Evolutionary conservation across 108 stramenopile species (phyloP), one percentile per base, ranked within the genome.

Genomic region (Seminavis robusta): DNA sequence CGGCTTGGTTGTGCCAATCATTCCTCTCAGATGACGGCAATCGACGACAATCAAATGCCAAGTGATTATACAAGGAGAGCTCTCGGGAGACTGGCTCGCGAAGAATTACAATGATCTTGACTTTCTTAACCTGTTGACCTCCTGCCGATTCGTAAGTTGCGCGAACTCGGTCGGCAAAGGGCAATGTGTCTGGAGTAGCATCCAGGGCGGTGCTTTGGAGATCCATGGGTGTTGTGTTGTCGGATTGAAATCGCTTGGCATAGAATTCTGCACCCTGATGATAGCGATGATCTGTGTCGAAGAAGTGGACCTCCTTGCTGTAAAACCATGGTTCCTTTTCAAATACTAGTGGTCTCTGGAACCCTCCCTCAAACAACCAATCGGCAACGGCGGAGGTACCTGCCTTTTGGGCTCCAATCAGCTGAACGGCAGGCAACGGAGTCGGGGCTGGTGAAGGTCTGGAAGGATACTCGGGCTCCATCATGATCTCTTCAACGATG

Each of bases 401-500:
- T 34, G 64, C 63, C 41, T 72, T 65, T 52, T 72, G 74, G 5
- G 69, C 69, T 8, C 74, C 74, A 47, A 71, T 56, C 21, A 76
- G 21, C 13, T 52, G 23, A 36, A 76, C 56, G 10, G 28, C 7
- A 11, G 48, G 48, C 48, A 49, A 28, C 19, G 13, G 44, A 10
- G 19, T 19, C 44, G 17, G 15, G 36, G 36, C n/a, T n/a, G n/a
- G n/a, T n/a, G n/a, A n/a, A n/a, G n/a, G n/a, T n/a, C n/a, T n/a
- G n/a, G n/a, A n/a, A n/a, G n/a, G n/a, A n/a, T n/a, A n/a, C n/a
- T n/a, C n/a, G n/a, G n/a, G n/a, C n/a, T n/a, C n/a, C n/a, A n/a
- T n/a, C n/a, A n/a, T n/a, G n/a, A n/a, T n/a, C n/a, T n/a, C n/a
- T n/a, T n/a, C n/a, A n/a, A n/a, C n/a, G n/a, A n/a, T n/a, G n/a